Conservation (phyloP, 73 alveolate genomes). For the Blepharisma stoltei region DNA sequence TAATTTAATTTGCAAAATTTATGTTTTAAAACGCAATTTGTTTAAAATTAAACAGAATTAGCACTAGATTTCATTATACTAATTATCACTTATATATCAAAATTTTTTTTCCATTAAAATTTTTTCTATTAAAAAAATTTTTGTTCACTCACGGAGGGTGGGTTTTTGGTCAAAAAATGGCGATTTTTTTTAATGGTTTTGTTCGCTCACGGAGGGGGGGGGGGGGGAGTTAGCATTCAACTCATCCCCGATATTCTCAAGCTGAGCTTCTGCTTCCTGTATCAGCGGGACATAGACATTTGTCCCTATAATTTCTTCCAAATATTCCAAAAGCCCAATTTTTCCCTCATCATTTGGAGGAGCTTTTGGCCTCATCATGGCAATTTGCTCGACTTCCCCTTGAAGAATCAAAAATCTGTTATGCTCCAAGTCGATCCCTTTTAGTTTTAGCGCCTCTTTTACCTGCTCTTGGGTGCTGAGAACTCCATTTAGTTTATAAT, state of each 20-base stretch:
- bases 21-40: too few species aligned
- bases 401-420: constrained; percentile 90
- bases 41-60: too few species aligned
- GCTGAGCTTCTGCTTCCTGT: constrained; percentile 48
- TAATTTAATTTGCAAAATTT: too few species aligned
- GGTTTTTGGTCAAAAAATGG: too few species aligned
- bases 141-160: too few species aligned
- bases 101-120: too few species aligned
- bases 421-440: constrained; percentile 91
- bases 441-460: constrained; percentile 54
- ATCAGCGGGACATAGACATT: constrained; percentile 46
- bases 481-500: constrained; percentile 58
- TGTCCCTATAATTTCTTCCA: constrained; percentile 61
- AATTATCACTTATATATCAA: too few species aligned
- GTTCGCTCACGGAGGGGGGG: too few species aligned
- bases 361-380: constrained; percentile 94
- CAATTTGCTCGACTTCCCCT: constrained; percentile 94
- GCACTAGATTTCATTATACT: too few species aligned
- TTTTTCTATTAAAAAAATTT: too few species aligned
- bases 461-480: constrained; percentile 57
- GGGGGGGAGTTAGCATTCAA: constrained; percentile 38
- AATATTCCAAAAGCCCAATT: constrained; percentile 56
- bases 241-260: constrained; percentile 58
- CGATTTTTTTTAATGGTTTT: too few species aligned
- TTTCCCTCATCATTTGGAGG: constrained; percentile 61